Evolutionary conservation across 371 early-diverging fungal genomes (phyloP), one percentile per base, ranked within the genome.

Genomic region (Apophysomyces variabilis): DNA sequence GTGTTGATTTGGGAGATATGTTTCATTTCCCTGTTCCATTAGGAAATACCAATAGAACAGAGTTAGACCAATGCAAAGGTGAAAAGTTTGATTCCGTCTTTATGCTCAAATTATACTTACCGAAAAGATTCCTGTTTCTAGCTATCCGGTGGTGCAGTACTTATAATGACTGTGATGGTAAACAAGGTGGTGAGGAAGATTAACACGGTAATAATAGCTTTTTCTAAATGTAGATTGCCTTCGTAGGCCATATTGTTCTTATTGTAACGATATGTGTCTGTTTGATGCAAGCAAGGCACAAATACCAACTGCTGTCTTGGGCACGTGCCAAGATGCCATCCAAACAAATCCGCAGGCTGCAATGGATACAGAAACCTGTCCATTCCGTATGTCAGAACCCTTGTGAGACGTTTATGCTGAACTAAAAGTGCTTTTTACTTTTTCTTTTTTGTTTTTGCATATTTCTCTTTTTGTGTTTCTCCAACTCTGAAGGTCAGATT

Each of bases 281-380:
- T 61, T 61, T 41, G 61, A 61, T 38, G 13, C 61, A 14, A n/a
- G 6, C 45, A 61, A 61, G 18, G 61, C 61, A 11, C 35, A 61
- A 35, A 43, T 61, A 46, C 6, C 61, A 5, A 61, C 36, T 14
- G 13, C 35, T 9, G 61, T 61, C 26, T 44, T 21, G 26, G 61
- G 61, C 43, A 61, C 61, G n/a, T 61, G 61, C 39, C 61, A 61
- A 35, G 61, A 61, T n/a, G 45, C 46, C 38, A 61, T 61, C 61
- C n/a, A 61, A 41, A 35, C 43, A 61, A 46, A 35, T 21, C 61
- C 43, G 43, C 43, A 35, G 18, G 26, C 32, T 13, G 43, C 61
- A 35, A 18, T 35, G 9, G 43, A 43, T 6, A 61, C 61, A 41
- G 46, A 61, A 14, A 35, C 46, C n/a, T 61, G 61, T 21, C 61